These are phyloP conservation scores for Agaricus blazei DNA, from an alignment of 768 basidiomycete species.

Conservation along the genomic window DNA sequence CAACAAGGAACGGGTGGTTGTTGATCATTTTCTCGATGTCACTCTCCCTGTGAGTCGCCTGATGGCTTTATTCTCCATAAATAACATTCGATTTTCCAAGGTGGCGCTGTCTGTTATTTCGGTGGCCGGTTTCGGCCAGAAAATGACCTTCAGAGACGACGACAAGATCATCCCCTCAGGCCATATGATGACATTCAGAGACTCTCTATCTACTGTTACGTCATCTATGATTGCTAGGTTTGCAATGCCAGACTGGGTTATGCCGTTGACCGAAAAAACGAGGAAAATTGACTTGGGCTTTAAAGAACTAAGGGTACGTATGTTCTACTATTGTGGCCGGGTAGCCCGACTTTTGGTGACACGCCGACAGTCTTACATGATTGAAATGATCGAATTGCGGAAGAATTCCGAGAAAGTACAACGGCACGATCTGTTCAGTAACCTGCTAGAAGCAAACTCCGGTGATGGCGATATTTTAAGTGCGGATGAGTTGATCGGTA, in stretches of 20 bases:
- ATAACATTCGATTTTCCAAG: constrained; percentile 20
- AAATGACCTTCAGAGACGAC: constrained; percentile 40
- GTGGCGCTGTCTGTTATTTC: constrained; percentile 52
- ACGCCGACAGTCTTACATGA: constrained; percentile 29
- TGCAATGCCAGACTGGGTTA: constrained; percentile 32
- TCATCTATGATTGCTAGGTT: constrained; percentile 30
- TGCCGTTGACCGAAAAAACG: constrained; percentile 27
- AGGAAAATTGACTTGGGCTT: constrained; percentile 30
- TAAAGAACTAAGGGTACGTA: constrained; percentile 31
- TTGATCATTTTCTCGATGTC: constrained; percentile 47
- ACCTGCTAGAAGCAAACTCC: constrained; percentile 42
- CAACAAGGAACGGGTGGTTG: constrained; percentile 27
- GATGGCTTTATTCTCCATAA: not conserved
- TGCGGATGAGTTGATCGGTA: constrained; percentile 36
- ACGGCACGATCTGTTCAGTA: constrained; percentile 45
- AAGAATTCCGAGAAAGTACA: constrained; percentile 29
- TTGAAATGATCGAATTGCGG: constrained; percentile 45
- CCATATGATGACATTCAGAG: constrained; percentile 44
- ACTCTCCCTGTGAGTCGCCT: constrained; percentile 41
- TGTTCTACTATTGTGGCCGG: not conserved
- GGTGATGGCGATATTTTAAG: constrained; percentile 26
- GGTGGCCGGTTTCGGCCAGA: constrained; percentile 50
- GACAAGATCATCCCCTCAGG: constrained; percentile 30
- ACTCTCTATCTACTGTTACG: constrained; percentile 41
- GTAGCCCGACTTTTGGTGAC: not conserved